Evolutionary conservation across 805 yeast species (phyloP).

Genomic region (Saccharomycopsis fermentans): DNA sequence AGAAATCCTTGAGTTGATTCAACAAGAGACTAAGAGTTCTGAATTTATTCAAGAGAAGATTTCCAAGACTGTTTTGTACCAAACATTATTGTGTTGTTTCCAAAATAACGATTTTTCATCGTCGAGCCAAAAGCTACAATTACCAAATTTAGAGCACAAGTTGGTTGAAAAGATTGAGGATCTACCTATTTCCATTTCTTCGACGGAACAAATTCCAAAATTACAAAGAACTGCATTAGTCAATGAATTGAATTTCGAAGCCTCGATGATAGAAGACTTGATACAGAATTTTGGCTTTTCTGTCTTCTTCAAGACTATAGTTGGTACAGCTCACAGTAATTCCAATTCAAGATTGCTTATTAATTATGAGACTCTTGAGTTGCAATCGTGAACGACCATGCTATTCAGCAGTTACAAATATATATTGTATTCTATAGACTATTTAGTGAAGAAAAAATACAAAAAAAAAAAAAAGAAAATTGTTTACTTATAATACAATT

Average conservation of each 20-base stretch:
- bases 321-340: slow-evolving; percentile 29
- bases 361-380: slow-evolving; percentile 27
- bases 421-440: too few species aligned
- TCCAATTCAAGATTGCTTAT: slow-evolving; percentile 28
- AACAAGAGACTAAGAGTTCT: slow-evolving; percentile 30
- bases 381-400: background rate
- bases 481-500: too few species aligned
- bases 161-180: background rate
- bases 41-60: slow-evolving; percentile 32
- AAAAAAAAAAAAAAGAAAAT: too few species aligned
- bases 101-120: slow-evolving; percentile 26
- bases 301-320: slow-evolving; percentile 25
- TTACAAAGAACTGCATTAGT: slow-evolving; percentile 16
- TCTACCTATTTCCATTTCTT: slow-evolving; percentile 19
- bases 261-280: slow-evolving; percentile 21
- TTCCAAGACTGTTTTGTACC: slow-evolving; percentile 34
- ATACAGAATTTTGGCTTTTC: slow-evolving; percentile 21
- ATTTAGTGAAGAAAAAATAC: too few species aligned
- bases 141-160: slow-evolving; percentile 24
- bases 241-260: slow-evolving; percentile 21
- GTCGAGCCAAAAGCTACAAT: slow-evolving; percentile 16
- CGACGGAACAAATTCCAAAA: slow-evolving; percentile 20
- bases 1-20: slow-evolving; percentile 23
- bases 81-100: slow-evolving; percentile 32
- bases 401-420: too few species aligned